These are phyloP conservation scores for Marchantia polymorpha DNA, from an alignment of 225 moss, liverwort and hornwort species.

Conservation along the genomic window DNA sequence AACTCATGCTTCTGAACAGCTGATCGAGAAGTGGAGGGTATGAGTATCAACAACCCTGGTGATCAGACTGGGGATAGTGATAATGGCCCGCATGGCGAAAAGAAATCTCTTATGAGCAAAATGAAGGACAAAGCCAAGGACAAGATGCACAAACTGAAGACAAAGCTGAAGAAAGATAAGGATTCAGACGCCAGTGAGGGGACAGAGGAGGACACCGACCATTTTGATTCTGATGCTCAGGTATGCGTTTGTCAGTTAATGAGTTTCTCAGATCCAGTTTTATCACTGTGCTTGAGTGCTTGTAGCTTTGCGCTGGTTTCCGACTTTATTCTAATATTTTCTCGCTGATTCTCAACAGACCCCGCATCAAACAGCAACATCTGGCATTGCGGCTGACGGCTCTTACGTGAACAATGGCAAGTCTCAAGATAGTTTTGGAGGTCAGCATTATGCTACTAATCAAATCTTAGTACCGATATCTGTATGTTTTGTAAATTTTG, in stretches of 20 bases:
- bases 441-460: neutral
- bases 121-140: slow-evolving; percentile 38
- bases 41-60: neutral
- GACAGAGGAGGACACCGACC: slow-evolving; percentile 9
- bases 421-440: slow-evolving; percentile 9
- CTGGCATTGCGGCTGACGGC: neutral
- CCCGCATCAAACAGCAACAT: neutral
- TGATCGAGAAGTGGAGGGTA: neutral
- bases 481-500: neutral
- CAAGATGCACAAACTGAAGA: slow-evolving; percentile 28
- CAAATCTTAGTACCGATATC: neutral
- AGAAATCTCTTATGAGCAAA: slow-evolving; percentile 27
- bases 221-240: slow-evolving; percentile 17
- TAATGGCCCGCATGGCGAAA: slow-evolving; percentile 9
- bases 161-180: slow-evolving; percentile 18
- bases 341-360: neutral
- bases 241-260: slow-evolving; percentile 5
- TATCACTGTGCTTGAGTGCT: too few relatives aligned
- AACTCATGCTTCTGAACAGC: neutral
- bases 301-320: too few relatives aligned
- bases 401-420: slow-evolving; percentile 12
- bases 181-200: neutral
- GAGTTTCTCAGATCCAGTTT: too few relatives aligned
- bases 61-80: neutral
- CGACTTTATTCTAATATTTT: too few relatives aligned